Percentiles rank a stretch among this genome's conserved stretches.
Conservation (phyloP, 305 asterid genomes). For the Coffea humblotiana region DNA sequence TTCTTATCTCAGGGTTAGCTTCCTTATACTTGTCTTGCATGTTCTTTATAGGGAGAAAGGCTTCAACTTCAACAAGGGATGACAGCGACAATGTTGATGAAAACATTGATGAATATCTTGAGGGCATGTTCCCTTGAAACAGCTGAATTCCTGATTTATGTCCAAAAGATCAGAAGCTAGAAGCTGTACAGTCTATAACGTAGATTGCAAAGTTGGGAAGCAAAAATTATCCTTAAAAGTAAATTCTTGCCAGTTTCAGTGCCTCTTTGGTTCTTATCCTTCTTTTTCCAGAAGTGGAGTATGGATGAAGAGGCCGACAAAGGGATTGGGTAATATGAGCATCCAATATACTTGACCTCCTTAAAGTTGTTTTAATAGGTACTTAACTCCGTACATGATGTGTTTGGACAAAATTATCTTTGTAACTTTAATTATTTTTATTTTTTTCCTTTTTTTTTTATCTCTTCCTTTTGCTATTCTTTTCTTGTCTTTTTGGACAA, state of each 20-base stretch:
- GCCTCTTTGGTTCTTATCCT: not conserved
- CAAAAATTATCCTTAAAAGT: not conserved
- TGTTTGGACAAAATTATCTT: no score
- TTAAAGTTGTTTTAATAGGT: no score
- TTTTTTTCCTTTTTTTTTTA: no score
- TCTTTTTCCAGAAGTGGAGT: not conserved
- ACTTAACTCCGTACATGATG: no score
- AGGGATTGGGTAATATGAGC: no score
- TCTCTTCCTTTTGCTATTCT: no score
- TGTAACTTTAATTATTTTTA: no score
- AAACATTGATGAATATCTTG: constrained; percentile 76
- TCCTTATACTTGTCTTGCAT: constrained; percentile 11
- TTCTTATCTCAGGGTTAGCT: not conserved
- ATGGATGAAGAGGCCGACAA: no score
- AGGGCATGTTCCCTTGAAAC: constrained; percentile 83
- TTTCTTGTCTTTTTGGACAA: no score
- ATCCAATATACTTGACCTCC: no score
- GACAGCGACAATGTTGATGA: constrained; percentile 51
- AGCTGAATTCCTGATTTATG: not conserved
- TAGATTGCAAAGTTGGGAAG: not conserved
- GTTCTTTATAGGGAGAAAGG: constrained; percentile 41
- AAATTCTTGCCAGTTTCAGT: not conserved
- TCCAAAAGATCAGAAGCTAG: not conserved
- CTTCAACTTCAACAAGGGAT: constrained; percentile 39
- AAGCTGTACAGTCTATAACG: not conserved